These are phyloP conservation scores for Brettanomyces anomalus DNA, from an alignment of 805 yeast species.

Conservation along the genomic window DNA sequence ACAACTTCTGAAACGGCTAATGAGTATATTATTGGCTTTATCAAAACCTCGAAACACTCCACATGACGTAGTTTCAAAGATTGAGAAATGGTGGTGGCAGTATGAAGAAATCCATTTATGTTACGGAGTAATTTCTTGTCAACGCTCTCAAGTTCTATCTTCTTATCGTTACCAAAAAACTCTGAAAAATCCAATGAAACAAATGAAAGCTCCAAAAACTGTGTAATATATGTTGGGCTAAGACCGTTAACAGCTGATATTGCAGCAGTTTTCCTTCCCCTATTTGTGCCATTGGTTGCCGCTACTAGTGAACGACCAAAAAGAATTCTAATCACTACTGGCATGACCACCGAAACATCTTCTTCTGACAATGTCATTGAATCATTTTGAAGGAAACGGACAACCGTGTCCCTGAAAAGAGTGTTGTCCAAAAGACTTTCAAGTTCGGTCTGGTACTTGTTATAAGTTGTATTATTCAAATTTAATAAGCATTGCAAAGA, in stretches of 20 bases:
- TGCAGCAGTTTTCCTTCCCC: slow-evolving; percentile 65
- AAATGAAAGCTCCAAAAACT: slow-evolving; percentile 57
- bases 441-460: slow-evolving; percentile 66
- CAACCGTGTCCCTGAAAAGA: slow-evolving; percentile 76
- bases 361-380: slow-evolving; percentile 48
- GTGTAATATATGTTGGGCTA: slow-evolving; percentile 38
- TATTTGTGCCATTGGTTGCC: slow-evolving; percentile 58
- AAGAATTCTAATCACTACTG: slow-evolving; percentile 64
- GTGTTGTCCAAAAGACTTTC: slow-evolving; percentile 73
- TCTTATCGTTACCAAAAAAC: slow-evolving; percentile 18
- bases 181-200: slow-evolving; percentile 38
- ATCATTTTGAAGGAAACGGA: slow-evolving; percentile 47
- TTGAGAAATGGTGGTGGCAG: slow-evolving; percentile 45
- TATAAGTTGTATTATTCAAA: slow-evolving; percentile 47
- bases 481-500: slow-evolving; percentile 66
- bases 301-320: slow-evolving; percentile 81
- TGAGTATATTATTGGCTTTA: slow-evolving; percentile 50
- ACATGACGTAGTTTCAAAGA: slow-evolving; percentile 52
- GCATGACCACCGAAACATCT: slow-evolving; percentile 57
- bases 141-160: slow-evolving; percentile 7
- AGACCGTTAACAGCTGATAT: slow-evolving; percentile 54
- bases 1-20: slow-evolving; percentile 45
- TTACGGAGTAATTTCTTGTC: slow-evolving; percentile 33
- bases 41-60: slow-evolving; percentile 37
- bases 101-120: slow-evolving; percentile 55